Evolutionary conservation across 2,329 filamentous ascomycete species (phyloP).

Genomic region (Lasiodiplodia hormozganensis): DNA sequence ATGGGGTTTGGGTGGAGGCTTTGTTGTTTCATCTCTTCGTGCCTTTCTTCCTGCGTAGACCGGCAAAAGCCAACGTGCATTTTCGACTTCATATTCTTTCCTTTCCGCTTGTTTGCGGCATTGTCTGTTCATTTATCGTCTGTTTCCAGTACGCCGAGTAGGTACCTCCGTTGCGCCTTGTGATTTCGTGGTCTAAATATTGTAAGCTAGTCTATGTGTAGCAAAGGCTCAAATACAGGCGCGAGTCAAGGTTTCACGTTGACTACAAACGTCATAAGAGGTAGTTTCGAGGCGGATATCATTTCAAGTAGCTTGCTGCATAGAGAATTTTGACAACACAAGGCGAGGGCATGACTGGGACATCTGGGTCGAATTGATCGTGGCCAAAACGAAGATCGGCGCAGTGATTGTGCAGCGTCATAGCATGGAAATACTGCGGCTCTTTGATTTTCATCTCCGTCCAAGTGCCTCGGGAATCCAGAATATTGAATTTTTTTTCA

Average conservation of each 20-base stretch:
- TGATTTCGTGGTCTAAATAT: slow-evolving; percentile 5
- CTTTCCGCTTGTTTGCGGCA: neutral
- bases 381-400: neutral
- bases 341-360: neutral
- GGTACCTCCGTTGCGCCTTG: neutral
- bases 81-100: slow-evolving; percentile 7
- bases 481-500: slow-evolving; percentile 26
- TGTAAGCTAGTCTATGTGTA: slow-evolving; percentile 8
- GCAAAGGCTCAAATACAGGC: slow-evolving; percentile 7
- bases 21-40: neutral
- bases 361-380: neutral
- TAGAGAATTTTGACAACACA: neutral
- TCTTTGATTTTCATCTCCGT: slow-evolving; percentile 8
- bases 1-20: slow-evolving; percentile 4
- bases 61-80: slow-evolving; percentile 21
- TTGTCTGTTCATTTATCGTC: neutral
- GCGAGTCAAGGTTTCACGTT: slow-evolving; percentile 4
- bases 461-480: slow-evolving; percentile 17
- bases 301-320: slow-evolving; percentile 3
- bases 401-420: neutral
- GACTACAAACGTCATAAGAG: neutral
- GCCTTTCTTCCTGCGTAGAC: slow-evolving; percentile 6
- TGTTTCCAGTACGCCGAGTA: slow-evolving; percentile 16
- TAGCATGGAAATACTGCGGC: neutral
- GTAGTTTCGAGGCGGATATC: neutral